Conservation (phyloP, 208 protist species). For the Endotrypanum monterogeii region DNA sequence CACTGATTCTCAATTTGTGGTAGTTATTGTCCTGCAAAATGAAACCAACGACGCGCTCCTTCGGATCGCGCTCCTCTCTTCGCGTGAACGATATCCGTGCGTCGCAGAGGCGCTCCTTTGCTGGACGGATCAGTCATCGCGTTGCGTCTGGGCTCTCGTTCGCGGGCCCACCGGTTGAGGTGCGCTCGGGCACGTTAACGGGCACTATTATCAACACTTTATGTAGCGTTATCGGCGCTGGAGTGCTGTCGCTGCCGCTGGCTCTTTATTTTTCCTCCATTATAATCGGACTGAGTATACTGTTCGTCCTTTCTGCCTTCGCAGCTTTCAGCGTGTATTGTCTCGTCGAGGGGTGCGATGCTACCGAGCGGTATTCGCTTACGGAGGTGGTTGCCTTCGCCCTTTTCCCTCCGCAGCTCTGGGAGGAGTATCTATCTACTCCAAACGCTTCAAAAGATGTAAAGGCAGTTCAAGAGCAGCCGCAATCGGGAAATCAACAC, state of each 20-base stretch:
- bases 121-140: constrained; percentile 46
- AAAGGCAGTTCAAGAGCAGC: not conserved
- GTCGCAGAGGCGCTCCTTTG: constrained; percentile 39
- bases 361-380: constrained; percentile 55
- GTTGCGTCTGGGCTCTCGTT: constrained; percentile 58
- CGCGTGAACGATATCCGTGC: constrained; percentile 12
- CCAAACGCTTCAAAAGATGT: not conserved
- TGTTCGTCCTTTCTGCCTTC: constrained; percentile 39
- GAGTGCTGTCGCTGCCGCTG: constrained; percentile 68
- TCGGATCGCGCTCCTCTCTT: constrained; percentile 4
- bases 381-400: constrained; percentile 62
- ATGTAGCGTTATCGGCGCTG: constrained; percentile 78
- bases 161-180: constrained; percentile 27
- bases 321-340: constrained; percentile 56
- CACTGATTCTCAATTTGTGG: too few relatives aligned
- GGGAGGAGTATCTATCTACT: constrained; percentile 49
- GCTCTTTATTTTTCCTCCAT: constrained; percentile 69
- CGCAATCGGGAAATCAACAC: not conserved
- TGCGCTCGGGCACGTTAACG: constrained; percentile 41
- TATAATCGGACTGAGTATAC: constrained; percentile 37
- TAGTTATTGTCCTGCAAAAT: not conserved
- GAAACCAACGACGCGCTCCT: not conserved
- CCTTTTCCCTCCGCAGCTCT: constrained; percentile 50
- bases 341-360: constrained; percentile 55
- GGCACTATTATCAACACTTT: constrained; percentile 70